Evolutionary conservation across 2,329 filamentous ascomycete species (phyloP).

Genomic region (Chaetomiaceae sp.): DNA sequence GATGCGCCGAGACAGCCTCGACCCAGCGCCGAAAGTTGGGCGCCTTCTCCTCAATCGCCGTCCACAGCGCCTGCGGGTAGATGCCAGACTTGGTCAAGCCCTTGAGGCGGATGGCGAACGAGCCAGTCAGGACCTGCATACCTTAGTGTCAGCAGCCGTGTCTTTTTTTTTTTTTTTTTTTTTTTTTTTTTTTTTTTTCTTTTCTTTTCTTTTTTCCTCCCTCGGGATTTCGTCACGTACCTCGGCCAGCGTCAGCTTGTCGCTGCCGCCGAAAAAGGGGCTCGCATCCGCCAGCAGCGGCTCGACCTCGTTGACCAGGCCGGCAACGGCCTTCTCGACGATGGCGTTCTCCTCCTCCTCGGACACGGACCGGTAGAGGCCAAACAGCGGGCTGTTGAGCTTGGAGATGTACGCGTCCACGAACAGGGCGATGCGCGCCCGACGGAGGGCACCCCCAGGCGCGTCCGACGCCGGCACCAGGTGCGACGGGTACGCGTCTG

Average conservation of each 20-base stretch:
- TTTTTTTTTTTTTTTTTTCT: too few relatives aligned
- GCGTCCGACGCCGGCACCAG: constrained; percentile 54
- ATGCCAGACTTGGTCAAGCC: constrained; percentile 45
- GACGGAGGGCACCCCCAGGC: constrained; percentile 51
- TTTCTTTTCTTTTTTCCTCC: too few relatives aligned
- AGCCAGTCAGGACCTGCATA: constrained; percentile 24
- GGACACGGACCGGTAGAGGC: constrained; percentile 40
- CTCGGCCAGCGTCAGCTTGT: constrained; percentile 67
- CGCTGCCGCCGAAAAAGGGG: constrained; percentile 61
- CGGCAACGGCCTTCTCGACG: constrained; percentile 47
- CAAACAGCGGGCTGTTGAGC: constrained; percentile 43
- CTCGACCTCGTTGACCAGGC: constrained; percentile 66
- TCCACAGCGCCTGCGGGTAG: constrained; percentile 43
- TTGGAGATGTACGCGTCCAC: constrained; percentile 32
- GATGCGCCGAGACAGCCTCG: constrained; percentile 52
- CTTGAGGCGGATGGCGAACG: constrained; percentile 23
- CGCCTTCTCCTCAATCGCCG: constrained; percentile 47
- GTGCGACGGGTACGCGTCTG: constrained; percentile 64
- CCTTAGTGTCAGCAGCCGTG: background rate
- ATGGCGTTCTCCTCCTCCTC: constrained; percentile 47
- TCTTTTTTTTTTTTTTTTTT: too few relatives aligned
- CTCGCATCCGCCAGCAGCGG: constrained; percentile 53
- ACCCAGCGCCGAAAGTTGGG: constrained; percentile 68
- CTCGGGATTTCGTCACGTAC: constrained; percentile 36
- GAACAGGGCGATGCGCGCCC: constrained; percentile 68